Percentiles rank a stretch among this genome's conserved stretches.
Evolutionary conservation across 2,329 filamentous ascomycete genomes (phyloP).

Genomic region (Pyrenophora tritici-repentis): DNA sequence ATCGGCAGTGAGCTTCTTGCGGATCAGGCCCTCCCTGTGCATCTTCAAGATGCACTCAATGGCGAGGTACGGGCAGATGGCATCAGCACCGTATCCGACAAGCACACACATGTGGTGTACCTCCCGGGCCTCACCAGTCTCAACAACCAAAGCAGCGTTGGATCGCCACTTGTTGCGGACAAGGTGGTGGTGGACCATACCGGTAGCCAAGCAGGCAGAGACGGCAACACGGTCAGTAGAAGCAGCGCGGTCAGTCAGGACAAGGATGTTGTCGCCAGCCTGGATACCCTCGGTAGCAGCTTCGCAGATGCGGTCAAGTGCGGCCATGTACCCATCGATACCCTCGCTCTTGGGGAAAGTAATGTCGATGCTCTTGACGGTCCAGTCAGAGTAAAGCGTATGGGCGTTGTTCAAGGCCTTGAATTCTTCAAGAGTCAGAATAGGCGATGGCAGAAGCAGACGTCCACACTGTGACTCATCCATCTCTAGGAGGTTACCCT

Average conservation of each 20-base stretch:
- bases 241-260: constrained; percentile 87
- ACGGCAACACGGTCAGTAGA: constrained; percentile 82
- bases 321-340: constrained; percentile 80
- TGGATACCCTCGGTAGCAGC: constrained; percentile 83
- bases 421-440: constrained; percentile 88
- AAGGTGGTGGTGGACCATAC: constrained; percentile 93
- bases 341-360: constrained; percentile 90
- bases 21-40: constrained; percentile 88
- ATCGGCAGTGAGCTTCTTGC: constrained; percentile 83
- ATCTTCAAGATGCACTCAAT: constrained; percentile 98
- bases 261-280: constrained; percentile 80
- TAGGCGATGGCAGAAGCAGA: constrained; percentile 83
- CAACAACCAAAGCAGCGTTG: constrained; percentile 81
- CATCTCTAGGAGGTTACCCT: constrained; percentile 95
- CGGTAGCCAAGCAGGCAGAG: constrained; percentile 84
- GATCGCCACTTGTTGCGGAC: constrained; percentile 96
- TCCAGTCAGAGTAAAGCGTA: constrained; percentile 76
- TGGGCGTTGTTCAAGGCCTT: constrained; percentile 82
- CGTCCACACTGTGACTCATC: constrained; percentile 85
- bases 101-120: constrained; percentile 99
- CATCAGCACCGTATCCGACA: constrained; percentile 92
- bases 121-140: constrained; percentile 94
- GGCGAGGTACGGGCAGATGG: constrained; percentile 90
- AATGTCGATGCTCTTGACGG: constrained; percentile 86
- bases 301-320: constrained; percentile 86